A percentile compares a stretch with the other conserved stretches of the same genome.
Evolutionary conservation across 768 basidiomycete species (phyloP).

Genomic region (Tricholoma sp.): DNA sequence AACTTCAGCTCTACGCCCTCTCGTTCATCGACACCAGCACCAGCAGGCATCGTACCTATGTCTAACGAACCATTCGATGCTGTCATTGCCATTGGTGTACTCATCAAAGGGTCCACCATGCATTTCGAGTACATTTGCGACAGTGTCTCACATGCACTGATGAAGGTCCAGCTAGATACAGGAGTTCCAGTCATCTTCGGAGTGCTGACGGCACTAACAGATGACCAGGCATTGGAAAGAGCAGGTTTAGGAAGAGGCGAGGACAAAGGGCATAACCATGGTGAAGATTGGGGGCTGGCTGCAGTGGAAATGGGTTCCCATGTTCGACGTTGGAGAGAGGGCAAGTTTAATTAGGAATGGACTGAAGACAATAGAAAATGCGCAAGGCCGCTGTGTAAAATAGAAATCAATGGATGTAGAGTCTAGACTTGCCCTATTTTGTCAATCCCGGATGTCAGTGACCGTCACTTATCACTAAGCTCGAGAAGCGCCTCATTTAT

Average conservation of each 20-base stretch:
- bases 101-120: conserved; percentile 98
- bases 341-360: conserved; percentile 44
- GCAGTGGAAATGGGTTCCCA: conserved; percentile 90
- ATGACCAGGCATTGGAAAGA: conserved; percentile 91
- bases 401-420: not conserved
- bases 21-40: conserved; percentile 49
- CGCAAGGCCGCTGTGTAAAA: not conserved
- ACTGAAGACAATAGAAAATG: too few species aligned
- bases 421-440: not conserved
- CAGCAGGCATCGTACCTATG: conserved; percentile 29
- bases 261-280: conserved; percentile 90
- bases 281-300: conserved; percentile 95
- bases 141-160: conserved; percentile 87
- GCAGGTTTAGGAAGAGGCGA: conserved; percentile 77
- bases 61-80: conserved; percentile 81
- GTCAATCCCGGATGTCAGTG: too few species aligned
- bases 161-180: conserved; percentile 91
- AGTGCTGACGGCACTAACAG: conserved; percentile 86
- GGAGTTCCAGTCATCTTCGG: conserved; percentile 96
- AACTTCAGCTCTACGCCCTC: conserved; percentile 39
- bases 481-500: too few species aligned
- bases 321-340: conserved; percentile 61
- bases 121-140: conserved; percentile 99
- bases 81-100: conserved; percentile 94
- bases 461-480: too few species aligned